These are phyloP conservation scores for Beauveria caledonica DNA, from an alignment of 2,329 filamentous ascomycete genomes.

Conservation along the genomic window DNA sequence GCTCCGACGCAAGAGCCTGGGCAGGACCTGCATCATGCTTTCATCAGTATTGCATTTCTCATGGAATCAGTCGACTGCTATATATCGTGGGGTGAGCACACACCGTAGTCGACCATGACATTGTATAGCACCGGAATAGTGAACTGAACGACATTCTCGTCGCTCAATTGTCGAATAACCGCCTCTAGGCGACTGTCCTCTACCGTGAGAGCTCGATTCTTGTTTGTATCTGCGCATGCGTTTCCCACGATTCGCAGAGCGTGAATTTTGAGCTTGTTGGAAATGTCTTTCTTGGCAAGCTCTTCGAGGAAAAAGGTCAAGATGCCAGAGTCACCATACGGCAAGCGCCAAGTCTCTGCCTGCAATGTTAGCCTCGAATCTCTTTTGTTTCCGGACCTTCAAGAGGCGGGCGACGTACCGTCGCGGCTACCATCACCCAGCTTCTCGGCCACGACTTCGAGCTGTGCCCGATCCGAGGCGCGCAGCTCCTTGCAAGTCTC, in stretches of 20 bases:
- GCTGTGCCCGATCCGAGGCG: conserved; percentile 29
- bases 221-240: conserved; percentile 55
- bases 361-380: conserved; percentile 13
- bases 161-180: conserved; percentile 39
- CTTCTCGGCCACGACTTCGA: conserved; percentile 42
- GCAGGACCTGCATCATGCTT: conserved; percentile 39
- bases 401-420: conserved; percentile 30
- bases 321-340: conserved; percentile 50
- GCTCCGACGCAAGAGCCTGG: conserved; percentile 46
- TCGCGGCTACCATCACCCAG: conserved; percentile 48
- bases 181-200: conserved; percentile 37
- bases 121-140: conserved; percentile 55
- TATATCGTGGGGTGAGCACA: conserved; percentile 15
- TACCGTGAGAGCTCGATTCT: conserved; percentile 50
- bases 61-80: too few species aligned
- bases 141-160: conserved; percentile 42
- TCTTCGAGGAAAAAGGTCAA: conserved; percentile 47
- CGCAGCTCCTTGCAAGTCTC: conserved; percentile 31
- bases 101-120: conserved; percentile 55
- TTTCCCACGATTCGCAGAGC: conserved; percentile 52
- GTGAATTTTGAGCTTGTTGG: conserved; percentile 41
- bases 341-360: conserved; percentile 45
- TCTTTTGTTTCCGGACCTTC: neutral
- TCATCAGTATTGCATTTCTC: neutral
- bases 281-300: conserved; percentile 30